These are phyloP conservation scores for Kwoniella dendrophila DNA, from an alignment of 768 basidiomycete genomes.

Conservation along the genomic window DNA sequence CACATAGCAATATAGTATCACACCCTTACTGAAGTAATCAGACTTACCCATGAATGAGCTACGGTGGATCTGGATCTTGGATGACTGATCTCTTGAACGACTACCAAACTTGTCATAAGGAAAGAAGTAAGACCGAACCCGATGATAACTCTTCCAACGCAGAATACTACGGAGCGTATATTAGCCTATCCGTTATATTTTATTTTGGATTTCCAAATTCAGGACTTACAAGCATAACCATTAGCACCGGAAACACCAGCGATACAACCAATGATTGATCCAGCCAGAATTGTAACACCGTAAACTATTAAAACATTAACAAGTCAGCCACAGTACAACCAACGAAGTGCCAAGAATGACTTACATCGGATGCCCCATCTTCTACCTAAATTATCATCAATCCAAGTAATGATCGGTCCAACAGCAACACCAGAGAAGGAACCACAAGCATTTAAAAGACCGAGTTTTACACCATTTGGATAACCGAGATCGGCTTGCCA, in stretches of 20 bases:
- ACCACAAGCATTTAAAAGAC: slow-evolving; percentile 55
- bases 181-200: too few relatives aligned
- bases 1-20: neutral
- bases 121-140: slow-evolving; percentile 55
- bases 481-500: slow-evolving; percentile 55
- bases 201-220: neutral
- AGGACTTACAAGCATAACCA: slow-evolving; percentile 54
- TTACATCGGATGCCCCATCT: slow-evolving; percentile 56
- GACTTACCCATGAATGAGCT: slow-evolving; percentile 53
- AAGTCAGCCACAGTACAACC: neutral
- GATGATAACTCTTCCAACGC: slow-evolving; percentile 51
- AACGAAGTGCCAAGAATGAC: too few relatives aligned
- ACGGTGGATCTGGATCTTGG: slow-evolving; percentile 51
- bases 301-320: slow-evolving; percentile 44
- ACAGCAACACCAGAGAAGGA: slow-evolving; percentile 53
- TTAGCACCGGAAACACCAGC: slow-evolving; percentile 54
- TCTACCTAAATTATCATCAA: slow-evolving; percentile 56
- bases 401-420: slow-evolving; percentile 55
- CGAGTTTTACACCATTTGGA: slow-evolving; percentile 48
- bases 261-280: slow-evolving; percentile 55
- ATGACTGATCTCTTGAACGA: slow-evolving; percentile 57
- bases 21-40: neutral
- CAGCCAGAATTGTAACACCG: slow-evolving; percentile 52
- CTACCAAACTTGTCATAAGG: slow-evolving; percentile 55
- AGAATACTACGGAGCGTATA: slow-evolving; percentile 39